phyloP scores from a whole-genome alignment of 2,329 filamentous ascomycete genomes.

The Coniochaeta ligniaria region DNA sequence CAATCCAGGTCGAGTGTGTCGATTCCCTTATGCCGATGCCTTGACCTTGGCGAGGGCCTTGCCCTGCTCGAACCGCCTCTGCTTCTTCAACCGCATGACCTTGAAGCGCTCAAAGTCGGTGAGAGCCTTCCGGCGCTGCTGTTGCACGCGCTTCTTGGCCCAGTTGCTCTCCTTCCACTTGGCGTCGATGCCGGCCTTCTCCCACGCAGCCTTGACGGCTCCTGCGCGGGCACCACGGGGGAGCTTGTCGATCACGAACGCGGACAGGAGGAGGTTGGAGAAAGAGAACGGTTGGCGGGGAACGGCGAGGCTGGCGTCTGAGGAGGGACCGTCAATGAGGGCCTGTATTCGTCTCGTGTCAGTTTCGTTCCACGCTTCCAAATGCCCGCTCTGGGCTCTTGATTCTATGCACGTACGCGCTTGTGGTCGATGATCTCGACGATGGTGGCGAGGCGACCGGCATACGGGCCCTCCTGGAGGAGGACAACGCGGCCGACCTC shows the following conservation, averaged over 20 bases:
- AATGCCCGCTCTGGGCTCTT: constrained; percentile 6
- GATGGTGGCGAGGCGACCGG: constrained; percentile 84
- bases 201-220: constrained; percentile 82
- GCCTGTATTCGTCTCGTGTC: constrained; percentile 51
- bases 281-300: constrained; percentile 83
- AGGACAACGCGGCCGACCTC: constrained; percentile 97
- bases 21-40: constrained; percentile 58
- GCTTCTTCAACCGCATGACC: constrained; percentile 98
- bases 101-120: constrained; percentile 99
- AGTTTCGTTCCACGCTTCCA: constrained; percentile 8
- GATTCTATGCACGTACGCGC: constrained; percentile 68
- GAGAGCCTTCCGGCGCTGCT: constrained; percentile 79
- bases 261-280: constrained; percentile 78
- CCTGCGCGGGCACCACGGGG: constrained; percentile 78
- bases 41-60: constrained; percentile 94
- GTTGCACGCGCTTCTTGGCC: constrained; percentile 88
- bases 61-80: constrained; percentile 96
- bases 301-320: constrained; percentile 70
- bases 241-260: constrained; percentile 78
- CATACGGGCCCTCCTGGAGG: constrained; percentile 74
- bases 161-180: constrained; percentile 90
- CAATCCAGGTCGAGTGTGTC: not conserved
- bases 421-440: constrained; percentile 99
- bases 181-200: constrained; percentile 81
- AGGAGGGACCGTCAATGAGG: constrained; percentile 90